Evolutionary conservation across 805 yeast species (phyloP), one percentile per base, ranked within the genome.

Genomic region (Wickerhamomyces rabaulensis): DNA sequence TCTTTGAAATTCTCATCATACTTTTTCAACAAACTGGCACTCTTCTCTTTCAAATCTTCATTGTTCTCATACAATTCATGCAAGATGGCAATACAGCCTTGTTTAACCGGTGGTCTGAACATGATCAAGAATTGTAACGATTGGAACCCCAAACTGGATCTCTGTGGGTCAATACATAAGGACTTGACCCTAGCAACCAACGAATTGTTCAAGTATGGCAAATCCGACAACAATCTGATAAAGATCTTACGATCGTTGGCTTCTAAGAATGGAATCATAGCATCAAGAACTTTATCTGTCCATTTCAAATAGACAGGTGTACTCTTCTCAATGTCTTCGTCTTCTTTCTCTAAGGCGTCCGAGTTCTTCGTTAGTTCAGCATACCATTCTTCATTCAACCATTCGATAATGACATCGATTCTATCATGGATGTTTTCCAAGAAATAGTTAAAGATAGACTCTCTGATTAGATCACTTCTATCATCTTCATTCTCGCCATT

Each of bases 301-400:
- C 95, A 89, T 47, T 73, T 70, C 47, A 76, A 64, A 63, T 94
- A 94, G 3, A 56, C 63, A 16, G 80, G 80, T 0, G 79, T 73
- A 9, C 56, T 56, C n/a, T 55, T 58, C 9, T 49, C 47, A 22
- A 40, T 37, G 13, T 51, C 47, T 10, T 49, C 46, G 6, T 33
- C 36, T 33, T 49, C 48, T 6, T 62, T 57, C 10, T 57, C 53
- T 2, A 58, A 59, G 47, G 43, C 48, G 17, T 58, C 58, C 46
- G 52, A 52, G 23, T 60, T 53, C 48, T 53, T 49, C 53, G 68
- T 48, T 23, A 56, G 67, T 58, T 83, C 87, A 42, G 79, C 71
- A 66, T 79, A 82, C 95, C 97, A 94, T 64, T 94, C 99, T 66
- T 94, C 99, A 57, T 86, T 91, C 46, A 94, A 68, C 99, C 99